These are phyloP conservation scores for Candida insectorum DNA, from an alignment of 805 yeast species.

Conservation along the genomic window DNA sequence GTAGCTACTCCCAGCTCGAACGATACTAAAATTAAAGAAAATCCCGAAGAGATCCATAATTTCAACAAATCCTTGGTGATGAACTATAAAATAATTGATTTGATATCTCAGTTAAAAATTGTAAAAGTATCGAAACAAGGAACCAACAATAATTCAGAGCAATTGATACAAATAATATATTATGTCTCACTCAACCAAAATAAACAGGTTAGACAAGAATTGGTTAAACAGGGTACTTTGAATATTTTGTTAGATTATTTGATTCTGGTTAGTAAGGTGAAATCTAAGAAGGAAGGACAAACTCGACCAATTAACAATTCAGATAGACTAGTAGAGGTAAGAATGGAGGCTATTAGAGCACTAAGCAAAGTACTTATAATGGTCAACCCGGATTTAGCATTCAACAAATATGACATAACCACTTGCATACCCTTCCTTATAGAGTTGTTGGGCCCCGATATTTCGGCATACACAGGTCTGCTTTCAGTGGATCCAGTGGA, in stretches of 20 bases:
- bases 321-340: conserved; percentile 16
- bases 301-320: conserved; percentile 17
- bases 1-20: conserved; percentile 30
- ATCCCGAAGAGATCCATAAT: conserved; percentile 20
- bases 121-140: conserved; percentile 11
- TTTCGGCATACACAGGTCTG: conserved; percentile 16
- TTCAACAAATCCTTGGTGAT: conserved; percentile 28
- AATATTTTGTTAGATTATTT: conserved; percentile 38
- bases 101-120: conserved; percentile 16
- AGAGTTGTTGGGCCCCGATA: conserved; percentile 39
- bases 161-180: conserved; percentile 30
- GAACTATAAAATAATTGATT: conserved; percentile 20
- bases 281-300: conserved; percentile 9
- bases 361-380: conserved; percentile 45
- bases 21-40: conserved; percentile 18
- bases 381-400: conserved; percentile 40
- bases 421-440: conserved; percentile 48
- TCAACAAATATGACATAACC: conserved; percentile 31
- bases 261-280: conserved; percentile 23
- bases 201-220: conserved; percentile 24
- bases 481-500: conserved; percentile 7
- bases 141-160: conserved; percentile 14
- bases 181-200: conserved; percentile 29
- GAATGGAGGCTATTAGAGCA: conserved; percentile 35
- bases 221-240: conserved; percentile 47